Evolutionary conservation across 2,329 filamentous ascomycete genomes (phyloP).

Genomic region (Neurospora sp.): DNA sequence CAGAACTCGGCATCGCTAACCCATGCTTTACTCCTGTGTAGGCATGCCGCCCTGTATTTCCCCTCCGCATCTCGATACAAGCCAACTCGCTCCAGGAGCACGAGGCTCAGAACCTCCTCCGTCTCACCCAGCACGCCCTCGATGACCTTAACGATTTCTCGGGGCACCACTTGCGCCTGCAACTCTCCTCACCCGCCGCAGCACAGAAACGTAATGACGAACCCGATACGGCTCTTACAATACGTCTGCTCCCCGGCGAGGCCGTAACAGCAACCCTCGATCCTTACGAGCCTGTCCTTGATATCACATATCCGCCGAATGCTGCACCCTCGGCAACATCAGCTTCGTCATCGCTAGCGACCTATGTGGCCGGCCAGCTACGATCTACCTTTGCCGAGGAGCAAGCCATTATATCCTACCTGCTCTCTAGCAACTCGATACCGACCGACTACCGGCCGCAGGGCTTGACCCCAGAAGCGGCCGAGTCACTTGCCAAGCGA

Average conservation of each 20-base stretch:
- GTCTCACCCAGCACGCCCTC: constrained; percentile 73
- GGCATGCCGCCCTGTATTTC: constrained; percentile 83
- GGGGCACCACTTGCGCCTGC: constrained; percentile 69
- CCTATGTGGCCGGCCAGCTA: constrained; percentile 69
- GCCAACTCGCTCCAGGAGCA: constrained; percentile 53
- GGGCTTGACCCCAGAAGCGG: constrained; percentile 38
- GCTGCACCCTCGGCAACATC: constrained; percentile 57
- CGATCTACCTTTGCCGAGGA: constrained; percentile 77
- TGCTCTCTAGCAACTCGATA: constrained; percentile 51
- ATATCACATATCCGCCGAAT: constrained; percentile 66
- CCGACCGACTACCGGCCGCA: constrained; percentile 36
- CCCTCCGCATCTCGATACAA: constrained; percentile 70
- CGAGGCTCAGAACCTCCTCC: constrained; percentile 64
- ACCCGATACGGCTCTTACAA: constrained; percentile 51
- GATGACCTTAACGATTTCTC: constrained; percentile 83
- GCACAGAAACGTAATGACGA: constrained; percentile 30
- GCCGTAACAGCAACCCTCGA: constrained; percentile 54
- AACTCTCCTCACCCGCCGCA: constrained; percentile 38
- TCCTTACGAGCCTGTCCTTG: constrained; percentile 59
- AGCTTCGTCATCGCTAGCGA: constrained; percentile 62
- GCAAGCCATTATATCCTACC: constrained; percentile 71
- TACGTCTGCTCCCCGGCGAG: constrained; percentile 59
- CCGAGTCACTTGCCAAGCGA: constrained; percentile 53
- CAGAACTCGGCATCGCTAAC: not conserved
- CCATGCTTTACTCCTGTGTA: constrained; percentile 25